phyloP scores from a whole-genome alignment of 257 asterid genomes.

The Agastache rugosa region DNA sequence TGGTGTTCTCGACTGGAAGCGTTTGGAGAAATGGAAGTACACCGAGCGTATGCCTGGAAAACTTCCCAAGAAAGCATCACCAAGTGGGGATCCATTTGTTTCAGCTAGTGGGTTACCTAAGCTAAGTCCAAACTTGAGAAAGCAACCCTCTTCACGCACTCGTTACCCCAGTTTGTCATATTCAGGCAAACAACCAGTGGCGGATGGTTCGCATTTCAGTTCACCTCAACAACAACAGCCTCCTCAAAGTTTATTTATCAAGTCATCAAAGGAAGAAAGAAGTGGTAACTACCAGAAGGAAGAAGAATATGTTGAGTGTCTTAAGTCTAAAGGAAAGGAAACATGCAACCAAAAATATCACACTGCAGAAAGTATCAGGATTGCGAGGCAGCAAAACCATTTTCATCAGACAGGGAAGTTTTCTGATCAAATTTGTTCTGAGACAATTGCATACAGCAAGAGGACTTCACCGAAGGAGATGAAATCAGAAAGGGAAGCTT shows the following conservation, averaged over 20 bases:
- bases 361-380: conserved; percentile 39
- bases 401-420: conserved; percentile 41
- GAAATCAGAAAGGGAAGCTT: conserved; percentile 42
- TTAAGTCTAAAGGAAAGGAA: conserved; percentile 48
- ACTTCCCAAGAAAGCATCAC: conserved; percentile 49
- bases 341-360: conserved; percentile 43
- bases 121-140: conserved; percentile 44
- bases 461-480: conserved; percentile 42
- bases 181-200: conserved; percentile 37
- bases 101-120: conserved; percentile 50
- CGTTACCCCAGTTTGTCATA: conserved; percentile 39
- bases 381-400: conserved; percentile 48
- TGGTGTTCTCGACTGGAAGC: conserved; percentile 95
- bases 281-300: conserved; percentile 32
- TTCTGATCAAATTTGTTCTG: conserved; percentile 38
- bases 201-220: conserved; percentile 42
- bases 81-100: conserved; percentile 40
- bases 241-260: conserved; percentile 39
- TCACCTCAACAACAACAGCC: conserved; percentile 43
- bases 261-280: conserved; percentile 40
- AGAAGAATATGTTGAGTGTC: conserved; percentile 38
- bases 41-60: conserved; percentile 70
- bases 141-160: conserved; percentile 38
- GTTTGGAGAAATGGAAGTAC: conserved; percentile 86
- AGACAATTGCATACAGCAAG: conserved; percentile 41